Percentiles rank a stretch among this genome's conserved stretches.
phyloP scores from a whole-genome alignment of 225 moss, liverwort and hornwort genomes.

The Climacium dendroides region DNA sequence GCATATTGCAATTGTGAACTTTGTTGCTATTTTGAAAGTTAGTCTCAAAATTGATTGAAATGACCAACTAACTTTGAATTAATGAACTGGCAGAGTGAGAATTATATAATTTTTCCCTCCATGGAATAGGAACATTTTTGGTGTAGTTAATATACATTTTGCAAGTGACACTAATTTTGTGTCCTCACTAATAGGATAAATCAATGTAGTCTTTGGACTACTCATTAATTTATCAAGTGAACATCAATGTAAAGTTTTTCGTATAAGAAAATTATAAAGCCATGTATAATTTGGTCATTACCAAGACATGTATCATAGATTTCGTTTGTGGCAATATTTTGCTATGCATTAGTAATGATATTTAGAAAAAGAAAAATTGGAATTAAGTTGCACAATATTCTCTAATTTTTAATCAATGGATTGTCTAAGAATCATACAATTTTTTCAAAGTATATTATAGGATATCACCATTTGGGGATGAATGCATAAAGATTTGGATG shows the following conservation, averaged over 20 bases:
- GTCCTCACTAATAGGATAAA: neutral
- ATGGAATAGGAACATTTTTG: neutral
- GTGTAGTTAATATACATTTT: neutral
- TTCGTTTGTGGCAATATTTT: neutral
- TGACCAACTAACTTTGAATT: rapidly evolving
- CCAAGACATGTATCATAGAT: rapidly evolving
- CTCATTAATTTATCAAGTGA: neutral
- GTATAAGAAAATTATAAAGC: rapidly evolving
- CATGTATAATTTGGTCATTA: rapidly evolving
- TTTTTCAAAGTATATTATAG: neutral
- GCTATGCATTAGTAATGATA: rapidly evolving
- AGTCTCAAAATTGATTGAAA: neutral
- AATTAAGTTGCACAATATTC: neutral
- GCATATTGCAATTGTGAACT: neutral
- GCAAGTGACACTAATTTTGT: neutral
- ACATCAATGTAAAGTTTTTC: neutral
- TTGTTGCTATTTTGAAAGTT: neutral
- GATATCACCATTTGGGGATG: neutral
- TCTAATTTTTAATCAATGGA: neutral
- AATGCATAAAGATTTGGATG: neutral
- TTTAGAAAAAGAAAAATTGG: neutral
- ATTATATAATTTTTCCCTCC: neutral
- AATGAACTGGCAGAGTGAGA: neutral
- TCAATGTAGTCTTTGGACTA: rapidly evolving
- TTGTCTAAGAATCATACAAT: neutral